Base-by-base conservation (phyloP, 495 filamentous ascomycete species). In the Hyaloscypha finlandica region DNA sequence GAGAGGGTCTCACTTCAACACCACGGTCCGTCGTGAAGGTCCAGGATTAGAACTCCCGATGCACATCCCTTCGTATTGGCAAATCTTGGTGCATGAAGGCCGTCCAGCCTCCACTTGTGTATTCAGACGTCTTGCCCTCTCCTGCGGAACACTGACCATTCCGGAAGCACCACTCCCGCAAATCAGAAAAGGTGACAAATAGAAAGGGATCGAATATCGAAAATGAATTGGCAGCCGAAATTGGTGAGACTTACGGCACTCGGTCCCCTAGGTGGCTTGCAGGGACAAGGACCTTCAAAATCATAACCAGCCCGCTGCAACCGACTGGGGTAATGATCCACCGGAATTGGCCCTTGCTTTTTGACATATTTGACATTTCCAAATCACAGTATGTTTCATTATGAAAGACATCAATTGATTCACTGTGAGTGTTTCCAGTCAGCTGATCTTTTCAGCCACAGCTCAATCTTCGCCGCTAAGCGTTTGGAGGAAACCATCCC, bases 31-130 rank as follows among this genome's bases (percentile, higher is more conserved):
- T 20, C 59, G 6, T 19, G 63, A 8, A 9, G 37, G 20, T 67
- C 59, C 65, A 68, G 22, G 59, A 32, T 63, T 68, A 68, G 65
- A 67, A 67, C 57, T 33, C 39, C 37, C 33, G 45, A 42, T 33
- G 59, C 20, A 39, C 59, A 39, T 48, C 22, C 19, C 59, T 25
- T 61, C 59, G 59, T 56, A 56, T 56, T 56, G 22, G 29, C 29
- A 25, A 56, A 25, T 3, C 9, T 19, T 11, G 11, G 29, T 31
- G 53, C 53, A 56, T 56, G 53, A 56, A 56, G 31, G 30, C 30
- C 22, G 29, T 29, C 53, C 53, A 8, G 53, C 53, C 53, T 29
- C 20, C 53, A 29, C 9, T 56, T 56, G 19, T 56, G 22, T 19
- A 31, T 31, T 16, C n/a, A 29, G 53, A 56, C 12, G 42, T 19